Evolutionary conservation across 2,329 filamentous ascomycete species (phyloP).

Genomic region (Claviceps digitariae): DNA sequence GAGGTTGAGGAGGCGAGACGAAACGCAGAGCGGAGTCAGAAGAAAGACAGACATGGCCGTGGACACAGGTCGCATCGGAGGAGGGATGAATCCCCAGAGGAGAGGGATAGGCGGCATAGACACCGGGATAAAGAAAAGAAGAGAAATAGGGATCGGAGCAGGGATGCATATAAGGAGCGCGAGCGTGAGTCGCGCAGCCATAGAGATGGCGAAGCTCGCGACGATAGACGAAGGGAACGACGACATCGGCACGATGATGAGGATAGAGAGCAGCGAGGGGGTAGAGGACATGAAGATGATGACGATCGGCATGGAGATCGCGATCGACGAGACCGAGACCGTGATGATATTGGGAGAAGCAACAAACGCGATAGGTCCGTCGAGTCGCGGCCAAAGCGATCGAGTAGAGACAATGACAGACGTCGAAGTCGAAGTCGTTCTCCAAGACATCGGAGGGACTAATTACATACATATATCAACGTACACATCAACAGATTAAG

Average conservation of each 20-base stretch:
- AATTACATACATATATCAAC: slow-evolving; percentile 1
- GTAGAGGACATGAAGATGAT: slow-evolving; percentile 5
- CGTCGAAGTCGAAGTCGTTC: slow-evolving; percentile 7
- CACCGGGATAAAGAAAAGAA: slow-evolving; percentile 7
- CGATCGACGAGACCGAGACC: slow-evolving; percentile 8
- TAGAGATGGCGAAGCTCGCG: slow-evolving; percentile 6
- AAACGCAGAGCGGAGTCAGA: slow-evolving; percentile 33
- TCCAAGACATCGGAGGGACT: slow-evolving; percentile 9
- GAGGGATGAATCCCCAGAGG: slow-evolving; percentile 22
- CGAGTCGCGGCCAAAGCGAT: slow-evolving; percentile 14
- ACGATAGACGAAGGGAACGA: slow-evolving; percentile 13
- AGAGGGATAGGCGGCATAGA: slow-evolving; percentile 13
- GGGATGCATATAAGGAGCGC: neutral
- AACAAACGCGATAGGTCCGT: slow-evolving; percentile 16
- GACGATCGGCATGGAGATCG: slow-evolving; percentile 14
- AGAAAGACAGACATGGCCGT: slow-evolving; percentile 32
- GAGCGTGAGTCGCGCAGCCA: slow-evolving; percentile 9
- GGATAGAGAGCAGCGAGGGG: slow-evolving; percentile 6
- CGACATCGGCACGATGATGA: slow-evolving; percentile 12
- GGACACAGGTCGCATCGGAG: slow-evolving; percentile 3
- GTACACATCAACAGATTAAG: neutral
- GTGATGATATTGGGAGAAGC: slow-evolving; percentile 13
- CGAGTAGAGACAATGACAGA: slow-evolving; percentile 16
- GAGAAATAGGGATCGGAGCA: slow-evolving; percentile 9
- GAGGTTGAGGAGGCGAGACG: slow-evolving; percentile 60